These are phyloP conservation scores for Phascolomyces articulosus DNA, from an alignment of 371 early-diverging fungal genomes.

Conservation along the genomic window DNA sequence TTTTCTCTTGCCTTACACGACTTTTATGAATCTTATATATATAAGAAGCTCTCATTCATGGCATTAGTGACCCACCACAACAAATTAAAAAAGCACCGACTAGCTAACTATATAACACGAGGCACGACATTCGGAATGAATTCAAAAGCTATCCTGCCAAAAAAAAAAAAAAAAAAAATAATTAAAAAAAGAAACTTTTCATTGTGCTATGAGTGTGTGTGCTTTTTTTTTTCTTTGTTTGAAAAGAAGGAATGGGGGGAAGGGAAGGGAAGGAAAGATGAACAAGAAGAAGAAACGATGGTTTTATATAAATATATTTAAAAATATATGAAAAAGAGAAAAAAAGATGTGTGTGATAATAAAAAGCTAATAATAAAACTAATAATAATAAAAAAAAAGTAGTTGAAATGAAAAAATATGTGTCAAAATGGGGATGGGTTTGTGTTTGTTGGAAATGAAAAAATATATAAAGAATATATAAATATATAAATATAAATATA, in stretches of 20 bases:
- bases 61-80: too few species aligned
- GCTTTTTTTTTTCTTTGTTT: too few species aligned
- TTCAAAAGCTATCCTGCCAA: not conserved
- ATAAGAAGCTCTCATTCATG: too few species aligned
- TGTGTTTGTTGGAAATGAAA: not conserved
- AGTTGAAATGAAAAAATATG: slow-evolving; percentile 32
- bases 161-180: not conserved
- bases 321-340: too few species aligned
- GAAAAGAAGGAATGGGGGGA: not conserved
- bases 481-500: too few species aligned
- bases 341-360: too few species aligned
- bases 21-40: too few species aligned
- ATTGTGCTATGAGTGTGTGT: too few species aligned
- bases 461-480: too few species aligned
- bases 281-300: not conserved
- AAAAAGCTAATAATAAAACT: too few species aligned
- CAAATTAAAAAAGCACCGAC: too few species aligned
- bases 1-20: too few species aligned
- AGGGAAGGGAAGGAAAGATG: not conserved
- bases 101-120: not conserved
- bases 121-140: not conserved
- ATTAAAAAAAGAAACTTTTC: not conserved
- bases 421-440: slow-evolving; percentile 22
- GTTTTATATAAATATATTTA: not conserved
- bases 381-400: slow-evolving; percentile 28